Conservation (phyloP, 129 eudicot species). For the Apium graveolens region DNA sequence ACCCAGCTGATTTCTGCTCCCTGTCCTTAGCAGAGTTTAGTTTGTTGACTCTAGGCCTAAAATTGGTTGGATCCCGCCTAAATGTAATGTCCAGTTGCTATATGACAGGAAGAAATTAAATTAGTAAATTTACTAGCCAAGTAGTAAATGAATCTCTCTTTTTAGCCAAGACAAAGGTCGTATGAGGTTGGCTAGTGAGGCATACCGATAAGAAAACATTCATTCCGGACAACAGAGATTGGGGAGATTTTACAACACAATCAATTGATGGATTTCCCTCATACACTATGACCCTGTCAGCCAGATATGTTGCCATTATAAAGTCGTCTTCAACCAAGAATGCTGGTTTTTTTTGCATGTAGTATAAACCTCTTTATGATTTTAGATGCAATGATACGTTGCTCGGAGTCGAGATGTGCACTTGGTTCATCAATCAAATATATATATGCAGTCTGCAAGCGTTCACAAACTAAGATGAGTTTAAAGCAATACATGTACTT, state of each 20-base stretch:
- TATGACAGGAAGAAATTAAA: background rate
- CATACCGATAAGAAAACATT: conserved; percentile 65
- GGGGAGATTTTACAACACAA: conserved; percentile 58
- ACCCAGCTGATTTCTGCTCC: conserved; percentile 60
- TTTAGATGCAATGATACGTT: conserved; percentile 66
- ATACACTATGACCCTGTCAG: conserved; percentile 62
- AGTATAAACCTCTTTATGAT: conserved; percentile 67
- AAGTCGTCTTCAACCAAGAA: conserved; percentile 67
- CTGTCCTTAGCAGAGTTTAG: conserved; percentile 61
- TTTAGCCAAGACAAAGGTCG: background rate
- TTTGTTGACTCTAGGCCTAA: conserved; percentile 58
- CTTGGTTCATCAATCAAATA: conserved; percentile 69
- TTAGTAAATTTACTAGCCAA: background rate
- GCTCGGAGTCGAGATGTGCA: conserved; percentile 74
- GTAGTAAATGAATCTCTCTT: background rate
- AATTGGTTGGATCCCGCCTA: conserved; percentile 70
- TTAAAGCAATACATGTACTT: background rate
- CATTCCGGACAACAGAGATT: conserved; percentile 58
- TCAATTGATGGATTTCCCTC: conserved; percentile 56
- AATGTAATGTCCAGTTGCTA: conserved; percentile 66
- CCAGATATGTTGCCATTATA: conserved; percentile 73
- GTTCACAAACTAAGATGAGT: background rate
- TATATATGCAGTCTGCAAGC: conserved; percentile 58
- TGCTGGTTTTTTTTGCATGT: conserved; percentile 62
- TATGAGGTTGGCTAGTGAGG: background rate